Evolutionary conservation across 2,329 filamentous ascomycete species (phyloP).

Genomic region (Exophiala viscosa): DNA sequence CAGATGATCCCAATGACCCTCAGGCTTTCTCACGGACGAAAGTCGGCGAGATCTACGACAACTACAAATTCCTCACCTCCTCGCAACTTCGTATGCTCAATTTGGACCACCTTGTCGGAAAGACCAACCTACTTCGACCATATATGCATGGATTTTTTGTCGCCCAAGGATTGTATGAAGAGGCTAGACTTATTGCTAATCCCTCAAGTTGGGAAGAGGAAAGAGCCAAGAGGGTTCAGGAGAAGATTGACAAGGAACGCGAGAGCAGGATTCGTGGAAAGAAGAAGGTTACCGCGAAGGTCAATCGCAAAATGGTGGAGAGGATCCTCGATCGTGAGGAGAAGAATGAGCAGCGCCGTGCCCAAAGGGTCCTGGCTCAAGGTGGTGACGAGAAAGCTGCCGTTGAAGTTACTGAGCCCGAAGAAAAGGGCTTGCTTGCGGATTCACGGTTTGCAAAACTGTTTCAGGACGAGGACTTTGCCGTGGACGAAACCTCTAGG

Average conservation of each 20-base stretch:
- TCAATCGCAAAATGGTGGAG: conserved; percentile 70
- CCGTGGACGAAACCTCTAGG: conserved; percentile 80
- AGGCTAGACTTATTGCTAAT: conserved; percentile 87
- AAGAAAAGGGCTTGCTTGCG: conserved; percentile 62
- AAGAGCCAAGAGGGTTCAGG: conserved; percentile 81
- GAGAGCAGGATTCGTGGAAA: conserved; percentile 87
- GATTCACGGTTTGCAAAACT: conserved; percentile 84
- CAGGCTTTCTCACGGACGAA: conserved; percentile 48
- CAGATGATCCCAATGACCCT: conserved; percentile 68
- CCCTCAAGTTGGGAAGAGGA: conserved; percentile 93
- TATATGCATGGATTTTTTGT: conserved; percentile 99
- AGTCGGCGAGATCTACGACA: conserved; percentile 83
- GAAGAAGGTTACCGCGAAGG: conserved; percentile 86
- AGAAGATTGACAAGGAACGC: conserved; percentile 96
- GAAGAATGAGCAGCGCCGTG: conserved; percentile 47
- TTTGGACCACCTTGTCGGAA: conserved; percentile 82
- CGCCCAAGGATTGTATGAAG: conserved; percentile 89
- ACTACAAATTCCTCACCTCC: conserved; percentile 95
- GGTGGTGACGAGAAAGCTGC: conserved; percentile 52
- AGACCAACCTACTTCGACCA: conserved; percentile 81
- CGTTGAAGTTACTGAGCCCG: conserved; percentile 28
- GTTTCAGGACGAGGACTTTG: conserved; percentile 91
- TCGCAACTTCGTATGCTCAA: conserved; percentile 82
- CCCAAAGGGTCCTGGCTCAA: conserved; percentile 49
- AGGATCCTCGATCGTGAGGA: conserved; percentile 59